phyloP scores from a whole-genome alignment of 2,329 filamentous ascomycete species.

The Bipolaris zeicola region DNA sequence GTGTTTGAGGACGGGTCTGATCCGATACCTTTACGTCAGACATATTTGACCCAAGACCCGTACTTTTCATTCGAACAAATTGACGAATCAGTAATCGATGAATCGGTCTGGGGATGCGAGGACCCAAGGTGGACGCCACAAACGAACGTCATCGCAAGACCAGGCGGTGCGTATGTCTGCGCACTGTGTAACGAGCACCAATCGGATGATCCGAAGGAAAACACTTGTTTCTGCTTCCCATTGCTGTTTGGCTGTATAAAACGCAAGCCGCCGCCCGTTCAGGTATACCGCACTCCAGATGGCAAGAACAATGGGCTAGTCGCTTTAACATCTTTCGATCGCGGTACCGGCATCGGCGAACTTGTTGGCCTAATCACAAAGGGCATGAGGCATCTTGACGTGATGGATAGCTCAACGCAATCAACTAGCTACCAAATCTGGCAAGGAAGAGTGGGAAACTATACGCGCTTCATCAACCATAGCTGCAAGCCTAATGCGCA shows the following conservation, averaged over 20 bases:
- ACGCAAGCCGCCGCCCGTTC: constrained; percentile 53
- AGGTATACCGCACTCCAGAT: constrained; percentile 59
- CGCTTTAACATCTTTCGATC: constrained; percentile 55
- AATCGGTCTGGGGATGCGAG: constrained; percentile 55
- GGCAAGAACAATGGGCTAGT: constrained; percentile 62
- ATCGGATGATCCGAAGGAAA: constrained; percentile 56
- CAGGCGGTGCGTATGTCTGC: constrained; percentile 48
- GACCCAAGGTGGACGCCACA: constrained; percentile 56
- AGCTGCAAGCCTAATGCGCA: constrained; percentile 64
- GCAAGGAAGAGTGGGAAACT: constrained; percentile 62
- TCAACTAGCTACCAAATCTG: constrained; percentile 64
- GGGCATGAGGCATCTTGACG: constrained; percentile 58
- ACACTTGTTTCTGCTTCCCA: constrained; percentile 61
- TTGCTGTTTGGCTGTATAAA: constrained; percentile 57
- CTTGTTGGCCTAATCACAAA: constrained; percentile 62
- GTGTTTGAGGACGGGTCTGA: constrained; percentile 52
- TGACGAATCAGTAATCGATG: constrained; percentile 58
- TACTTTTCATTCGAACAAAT: constrained; percentile 57
- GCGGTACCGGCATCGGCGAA: constrained; percentile 60
- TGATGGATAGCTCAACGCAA: constrained; percentile 59
- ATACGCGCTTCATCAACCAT: constrained; percentile 64
- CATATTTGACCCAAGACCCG: constrained; percentile 56
- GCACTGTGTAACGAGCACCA: constrained; percentile 56
- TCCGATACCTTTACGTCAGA: constrained; percentile 53
- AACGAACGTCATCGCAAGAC: constrained; percentile 31